Evolutionary conservation across 257 asterid species (phyloP), one percentile per base, ranked within the genome.

Genomic region (Cinchona pubescens): DNA sequence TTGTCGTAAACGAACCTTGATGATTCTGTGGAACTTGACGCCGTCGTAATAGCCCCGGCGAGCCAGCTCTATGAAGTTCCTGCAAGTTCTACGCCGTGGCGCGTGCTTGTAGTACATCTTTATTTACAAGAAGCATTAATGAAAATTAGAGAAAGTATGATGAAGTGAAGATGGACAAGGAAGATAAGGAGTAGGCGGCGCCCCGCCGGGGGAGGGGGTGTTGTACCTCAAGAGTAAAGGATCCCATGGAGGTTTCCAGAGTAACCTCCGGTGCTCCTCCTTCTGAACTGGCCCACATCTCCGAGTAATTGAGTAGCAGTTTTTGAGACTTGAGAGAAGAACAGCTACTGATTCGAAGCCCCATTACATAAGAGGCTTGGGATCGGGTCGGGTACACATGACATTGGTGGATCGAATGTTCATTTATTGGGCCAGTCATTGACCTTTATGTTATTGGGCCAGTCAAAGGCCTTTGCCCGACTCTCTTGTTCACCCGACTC

Each of bases 191-290:
- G 42, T 38, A 38, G 42, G 7, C 42, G 42, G 7, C 42, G n/a
- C n/a, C n/a, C n/a, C n/a, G n/a, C n/a, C n/a, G n/a, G 4, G 5
- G 56, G 23, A 2, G 11, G 46, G 7, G 7, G 46, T 7, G 53
- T n/a, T n/a, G n/a, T n/a, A 84, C 90, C 87, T 94, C 98, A 21
- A 95, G 78, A 0, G 99, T 84, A 18, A 95, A 77, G 40, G 97
- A 83, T 2, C 98, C 99, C 99, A 95, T 95, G 69, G 99, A 92
- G 37, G 99, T 92, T 83, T 88, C 96, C 18, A 92, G 88, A 78
- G 98, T 95, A 25, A 92, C 98, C 90, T 95, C 96, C 75, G 96
- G 97, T 67, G 98, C 89, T 3, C 91, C 97, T 37, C 92, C 96
- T 67, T 90, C 97, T 21, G 87, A 74, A 66, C 76, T 83, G 74